phyloP scores from a whole-genome alignment of 2,329 filamentous ascomycete species.

The Xylaria polymorpha region DNA sequence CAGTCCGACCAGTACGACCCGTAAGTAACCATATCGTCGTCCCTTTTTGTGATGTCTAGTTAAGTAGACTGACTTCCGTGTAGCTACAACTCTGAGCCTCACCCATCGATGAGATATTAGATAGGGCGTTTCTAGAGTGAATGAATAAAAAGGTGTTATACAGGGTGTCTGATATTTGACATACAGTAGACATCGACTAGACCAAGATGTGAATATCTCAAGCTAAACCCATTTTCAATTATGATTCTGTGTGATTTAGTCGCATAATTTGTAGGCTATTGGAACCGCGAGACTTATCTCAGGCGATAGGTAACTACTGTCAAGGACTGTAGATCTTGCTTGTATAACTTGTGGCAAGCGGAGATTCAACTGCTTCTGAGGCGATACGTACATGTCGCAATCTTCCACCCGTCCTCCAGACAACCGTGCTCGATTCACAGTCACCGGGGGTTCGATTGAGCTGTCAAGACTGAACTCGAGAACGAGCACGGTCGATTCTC shows the following conservation, averaged over 20 bases:
- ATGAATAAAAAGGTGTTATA: background rate
- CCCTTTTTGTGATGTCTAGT: background rate
- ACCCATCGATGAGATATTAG: conserved; percentile 34
- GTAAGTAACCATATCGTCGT: conserved; percentile 53
- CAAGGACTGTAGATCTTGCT: background rate
- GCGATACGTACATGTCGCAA: no score
- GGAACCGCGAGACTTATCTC: background rate
- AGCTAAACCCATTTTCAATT: no score
- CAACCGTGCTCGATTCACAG: background rate
- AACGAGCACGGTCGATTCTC: conserved; percentile 26
- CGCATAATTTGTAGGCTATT: no score
- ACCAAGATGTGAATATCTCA: background rate
- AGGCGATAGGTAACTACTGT: background rate
- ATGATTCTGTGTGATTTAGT: background rate
- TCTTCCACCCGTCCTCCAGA: background rate
- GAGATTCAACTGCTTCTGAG: background rate
- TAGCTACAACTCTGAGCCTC: conserved; percentile 27
- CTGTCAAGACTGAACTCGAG: conserved; percentile 7
- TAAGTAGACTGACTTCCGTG: conserved; percentile 3
- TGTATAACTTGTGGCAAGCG: background rate
- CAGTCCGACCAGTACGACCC: conserved; percentile 65
- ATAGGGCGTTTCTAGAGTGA: background rate
- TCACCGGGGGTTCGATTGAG: background rate
- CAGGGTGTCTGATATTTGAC: background rate
- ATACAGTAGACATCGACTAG: background rate